Evolutionary conservation across 768 basidiomycete species (phyloP).

Genomic region (Leccinum uliginosum): DNA sequence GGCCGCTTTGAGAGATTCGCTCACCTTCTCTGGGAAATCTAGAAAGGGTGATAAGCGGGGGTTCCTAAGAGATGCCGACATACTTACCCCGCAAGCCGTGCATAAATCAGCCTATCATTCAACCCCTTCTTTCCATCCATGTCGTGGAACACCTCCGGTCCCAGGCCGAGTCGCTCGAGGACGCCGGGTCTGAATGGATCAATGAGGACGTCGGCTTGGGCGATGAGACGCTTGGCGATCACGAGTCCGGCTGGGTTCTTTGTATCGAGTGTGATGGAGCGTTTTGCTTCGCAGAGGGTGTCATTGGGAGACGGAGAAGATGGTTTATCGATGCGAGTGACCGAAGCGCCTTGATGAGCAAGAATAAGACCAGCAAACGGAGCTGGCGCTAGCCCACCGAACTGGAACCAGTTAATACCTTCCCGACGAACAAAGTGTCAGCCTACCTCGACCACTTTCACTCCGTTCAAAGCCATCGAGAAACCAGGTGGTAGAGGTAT

Average conservation of each 20-base stretch:
- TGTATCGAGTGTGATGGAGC: constrained; percentile 66
- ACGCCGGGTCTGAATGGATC: constrained; percentile 85
- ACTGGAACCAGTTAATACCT: constrained; percentile 37
- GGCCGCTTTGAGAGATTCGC: constrained; percentile 4
- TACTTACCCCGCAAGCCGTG: constrained; percentile 68
- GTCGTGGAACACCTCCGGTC: constrained; percentile 70
- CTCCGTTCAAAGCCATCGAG: constrained; percentile 44
- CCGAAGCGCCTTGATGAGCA: constrained; percentile 75
- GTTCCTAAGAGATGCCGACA: background rate
- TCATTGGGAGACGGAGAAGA: constrained; percentile 38
- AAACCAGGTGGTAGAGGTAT: background rate
- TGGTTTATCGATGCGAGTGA: constrained; percentile 71
- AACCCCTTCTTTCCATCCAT: constrained; percentile 38
- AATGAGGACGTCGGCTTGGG: constrained; percentile 72
- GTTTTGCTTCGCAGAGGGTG: constrained; percentile 66
- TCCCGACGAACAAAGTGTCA: background rate
- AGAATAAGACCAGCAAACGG: constrained; percentile 77
- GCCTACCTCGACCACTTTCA: constrained; percentile 50
- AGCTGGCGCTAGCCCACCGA: constrained; percentile 78
- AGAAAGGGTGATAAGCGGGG: background rate
- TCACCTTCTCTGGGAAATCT: constrained; percentile 64
- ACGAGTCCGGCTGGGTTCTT: constrained; percentile 58
- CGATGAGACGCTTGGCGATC: constrained; percentile 53
- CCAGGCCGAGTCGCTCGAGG: constrained; percentile 71
- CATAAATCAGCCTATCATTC: constrained; percentile 66